These are phyloP conservation scores for Pascua sp. DNA, from an alignment of 1,284 basidiomycete species.

Conservation along the genomic window DNA sequence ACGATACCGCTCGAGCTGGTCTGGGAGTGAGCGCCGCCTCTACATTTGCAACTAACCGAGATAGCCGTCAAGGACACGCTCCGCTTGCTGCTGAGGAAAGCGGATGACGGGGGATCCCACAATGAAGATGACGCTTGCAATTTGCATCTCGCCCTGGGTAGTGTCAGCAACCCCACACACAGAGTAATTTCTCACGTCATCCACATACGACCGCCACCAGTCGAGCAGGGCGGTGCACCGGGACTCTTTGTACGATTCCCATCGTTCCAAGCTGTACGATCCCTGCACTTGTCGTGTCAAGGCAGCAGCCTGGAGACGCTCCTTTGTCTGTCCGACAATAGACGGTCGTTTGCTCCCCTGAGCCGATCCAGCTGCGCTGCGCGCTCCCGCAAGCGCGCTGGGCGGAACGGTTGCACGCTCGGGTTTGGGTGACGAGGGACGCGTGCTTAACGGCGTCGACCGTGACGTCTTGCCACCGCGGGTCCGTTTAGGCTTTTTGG, in stretches of 20 bases:
- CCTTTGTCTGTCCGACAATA: slow-evolving; percentile 2
- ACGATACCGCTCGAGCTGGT: slow-evolving; percentile 33
- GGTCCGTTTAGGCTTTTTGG: background rate
- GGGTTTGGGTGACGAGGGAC: slow-evolving; percentile 7
- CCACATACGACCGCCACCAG: slow-evolving; percentile 41
- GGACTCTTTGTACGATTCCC: slow-evolving; percentile 15
- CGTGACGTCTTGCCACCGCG: slow-evolving; percentile 5
- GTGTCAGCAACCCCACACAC: background rate
- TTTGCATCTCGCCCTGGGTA: slow-evolving; percentile 39
- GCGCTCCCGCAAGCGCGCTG: background rate
- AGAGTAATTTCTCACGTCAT: slow-evolving; percentile 36
- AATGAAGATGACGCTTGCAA: slow-evolving; percentile 33
- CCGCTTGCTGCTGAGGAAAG: slow-evolving; percentile 31
- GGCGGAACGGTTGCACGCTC: background rate
- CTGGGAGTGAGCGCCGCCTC: slow-evolving; percentile 16
- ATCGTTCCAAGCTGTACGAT: slow-evolving; percentile 6
- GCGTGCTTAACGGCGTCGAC: slow-evolving; percentile 18
- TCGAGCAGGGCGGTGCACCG: slow-evolving; percentile 19
- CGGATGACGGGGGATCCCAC: slow-evolving; percentile 25
- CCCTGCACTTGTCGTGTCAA: slow-evolving; percentile 10
- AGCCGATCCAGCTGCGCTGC: background rate
- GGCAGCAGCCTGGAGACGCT: slow-evolving; percentile 7
- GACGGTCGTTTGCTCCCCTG: slow-evolving; percentile 11
- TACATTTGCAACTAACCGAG: slow-evolving; percentile 25
- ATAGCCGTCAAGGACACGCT: slow-evolving; percentile 37